Percentiles rank a stretch among this genome's conserved stretches.
These are phyloP conservation scores for Coccomyxa subellipsoidea DNA, from an alignment of 163 green algal species.

Conservation along the genomic window DNA sequence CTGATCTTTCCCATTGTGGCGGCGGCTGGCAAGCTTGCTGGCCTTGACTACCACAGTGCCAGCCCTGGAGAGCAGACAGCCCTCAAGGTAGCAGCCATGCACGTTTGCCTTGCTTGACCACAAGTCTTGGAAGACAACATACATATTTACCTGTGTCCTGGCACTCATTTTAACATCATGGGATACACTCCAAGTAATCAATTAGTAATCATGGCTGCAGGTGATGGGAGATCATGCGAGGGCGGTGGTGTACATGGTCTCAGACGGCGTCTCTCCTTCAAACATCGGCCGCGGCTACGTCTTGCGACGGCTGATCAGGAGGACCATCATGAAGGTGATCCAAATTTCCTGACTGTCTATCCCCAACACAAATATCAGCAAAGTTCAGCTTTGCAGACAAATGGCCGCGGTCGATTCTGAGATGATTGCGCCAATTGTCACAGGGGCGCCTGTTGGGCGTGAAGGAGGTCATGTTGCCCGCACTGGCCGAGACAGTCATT, in stretches of 20 bases:
- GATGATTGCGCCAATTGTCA: too few species aligned
- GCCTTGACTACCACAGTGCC: slow-evolving; percentile 52
- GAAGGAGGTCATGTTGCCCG: slow-evolving; percentile 37
- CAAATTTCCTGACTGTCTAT: not conserved
- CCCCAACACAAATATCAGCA: not conserved
- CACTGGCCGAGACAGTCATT: slow-evolving; percentile 75
- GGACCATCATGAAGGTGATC: slow-evolving; percentile 77
- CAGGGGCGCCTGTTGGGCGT: slow-evolving; percentile 82
- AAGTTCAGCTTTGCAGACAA: too few species aligned
- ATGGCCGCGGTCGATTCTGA: not conserved
- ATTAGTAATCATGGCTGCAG: slow-evolving; percentile 20
- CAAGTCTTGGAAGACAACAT: not conserved
- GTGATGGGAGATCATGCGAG: slow-evolving; percentile 90
- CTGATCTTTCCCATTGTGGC: slow-evolving; percentile 89
- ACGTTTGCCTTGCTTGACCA: not conserved
- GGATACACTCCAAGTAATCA: not conserved
- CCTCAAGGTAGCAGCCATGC: slow-evolving; percentile 60
- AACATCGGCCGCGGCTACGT: slow-evolving; percentile 92
- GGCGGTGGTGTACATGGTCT: slow-evolving; percentile 86
- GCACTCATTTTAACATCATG: not conserved
- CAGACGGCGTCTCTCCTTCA: slow-evolving; percentile 81
- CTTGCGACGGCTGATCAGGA: slow-evolving; percentile 77
- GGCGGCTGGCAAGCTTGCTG: slow-evolving; percentile 63
- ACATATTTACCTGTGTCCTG: not conserved
- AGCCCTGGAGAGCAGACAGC: slow-evolving; percentile 47